phyloP scores from a whole-genome alignment of 2,329 filamentous ascomycete species.

The Ophiostoma angusticollis region DNA sequence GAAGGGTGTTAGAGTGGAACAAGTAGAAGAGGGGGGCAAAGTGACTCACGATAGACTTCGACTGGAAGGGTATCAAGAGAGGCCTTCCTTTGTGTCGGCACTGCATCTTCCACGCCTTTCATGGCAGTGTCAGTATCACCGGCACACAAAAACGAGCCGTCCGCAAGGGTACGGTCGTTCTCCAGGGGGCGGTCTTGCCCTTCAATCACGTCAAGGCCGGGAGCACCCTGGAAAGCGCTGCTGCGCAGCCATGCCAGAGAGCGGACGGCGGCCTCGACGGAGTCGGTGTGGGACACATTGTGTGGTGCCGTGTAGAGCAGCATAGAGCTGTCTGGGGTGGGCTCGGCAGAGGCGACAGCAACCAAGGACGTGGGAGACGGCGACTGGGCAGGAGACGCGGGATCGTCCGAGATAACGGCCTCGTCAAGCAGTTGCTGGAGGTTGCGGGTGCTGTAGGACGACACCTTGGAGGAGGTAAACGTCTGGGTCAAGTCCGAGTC shows the following conservation, averaged over 20 bases:
- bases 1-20: slow-evolving; percentile 4
- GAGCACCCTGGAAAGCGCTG: neutral
- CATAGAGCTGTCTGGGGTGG: slow-evolving; percentile 11
- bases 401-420: slow-evolving; percentile 38
- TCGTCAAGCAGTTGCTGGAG: slow-evolving; percentile 26
- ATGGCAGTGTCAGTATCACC: slow-evolving; percentile 7
- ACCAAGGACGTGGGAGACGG: too few species aligned
- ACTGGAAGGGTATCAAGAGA: slow-evolving; percentile 52
- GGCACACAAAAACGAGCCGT: slow-evolving; percentile 2
- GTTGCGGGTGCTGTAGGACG: slow-evolving; percentile 32
- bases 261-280: slow-evolving; percentile 2
- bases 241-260: slow-evolving; percentile 6
- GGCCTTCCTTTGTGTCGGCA: neutral
- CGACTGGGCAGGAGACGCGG: slow-evolving; percentile 15
- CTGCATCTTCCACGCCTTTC: slow-evolving; percentile 4
- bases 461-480: slow-evolving; percentile 51
- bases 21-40: neutral
- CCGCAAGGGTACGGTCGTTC: slow-evolving; percentile 2
- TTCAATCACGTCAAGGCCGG: neutral
- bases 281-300: neutral
- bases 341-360: slow-evolving; percentile 16
- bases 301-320: neutral
- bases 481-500: slow-evolving; percentile 46
- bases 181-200: slow-evolving; percentile 2
- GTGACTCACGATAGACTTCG: slow-evolving; percentile 55